Evolutionary conservation across 768 basidiomycete genomes (phyloP).

Genomic region (Strobilomyces confusus): DNA sequence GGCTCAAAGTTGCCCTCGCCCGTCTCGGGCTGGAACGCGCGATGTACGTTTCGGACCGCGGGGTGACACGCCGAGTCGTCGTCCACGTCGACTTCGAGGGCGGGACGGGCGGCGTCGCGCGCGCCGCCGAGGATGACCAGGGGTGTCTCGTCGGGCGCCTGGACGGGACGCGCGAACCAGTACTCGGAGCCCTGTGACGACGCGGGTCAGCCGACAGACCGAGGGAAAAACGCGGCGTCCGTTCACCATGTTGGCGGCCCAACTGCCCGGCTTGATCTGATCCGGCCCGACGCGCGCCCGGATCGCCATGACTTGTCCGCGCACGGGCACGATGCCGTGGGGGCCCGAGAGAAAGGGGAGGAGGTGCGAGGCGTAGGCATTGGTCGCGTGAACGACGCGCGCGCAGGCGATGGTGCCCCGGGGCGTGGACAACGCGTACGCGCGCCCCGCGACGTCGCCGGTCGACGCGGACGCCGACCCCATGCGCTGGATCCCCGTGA

Average conservation of each 20-base stretch:
- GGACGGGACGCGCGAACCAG: conserved; percentile 72
- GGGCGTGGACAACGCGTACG: conserved; percentile 40
- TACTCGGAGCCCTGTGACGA: conserved; percentile 64
- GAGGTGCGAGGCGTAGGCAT: conserved; percentile 75
- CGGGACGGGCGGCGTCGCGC: conserved; percentile 39
- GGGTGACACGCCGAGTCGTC: conserved; percentile 58
- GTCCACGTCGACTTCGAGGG: conserved; percentile 47
- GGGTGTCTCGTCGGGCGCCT: conserved; percentile 35
- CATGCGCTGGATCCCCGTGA: conserved; percentile 38
- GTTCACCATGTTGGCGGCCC: conserved; percentile 40
- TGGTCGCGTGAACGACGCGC: conserved; percentile 82
- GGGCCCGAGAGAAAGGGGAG: conserved; percentile 61
- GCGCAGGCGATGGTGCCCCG: conserved; percentile 59
- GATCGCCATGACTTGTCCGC: conserved; percentile 60
- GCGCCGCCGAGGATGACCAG: conserved; percentile 74
- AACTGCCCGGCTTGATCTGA: conserved; percentile 41
- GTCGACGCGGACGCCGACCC: not conserved
- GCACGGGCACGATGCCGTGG: conserved; percentile 59
- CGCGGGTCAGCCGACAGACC: too few species aligned
- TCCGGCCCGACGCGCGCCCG: conserved; percentile 39
- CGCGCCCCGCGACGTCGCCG: not conserved
- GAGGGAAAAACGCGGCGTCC: not conserved
- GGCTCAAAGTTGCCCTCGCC: conserved; percentile 54
- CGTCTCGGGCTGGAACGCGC: conserved; percentile 54
- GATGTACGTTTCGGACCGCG: conserved; percentile 44